phyloP scores from a whole-genome alignment of 257 asterid genomes.

The Perilla frutescens region DNA sequence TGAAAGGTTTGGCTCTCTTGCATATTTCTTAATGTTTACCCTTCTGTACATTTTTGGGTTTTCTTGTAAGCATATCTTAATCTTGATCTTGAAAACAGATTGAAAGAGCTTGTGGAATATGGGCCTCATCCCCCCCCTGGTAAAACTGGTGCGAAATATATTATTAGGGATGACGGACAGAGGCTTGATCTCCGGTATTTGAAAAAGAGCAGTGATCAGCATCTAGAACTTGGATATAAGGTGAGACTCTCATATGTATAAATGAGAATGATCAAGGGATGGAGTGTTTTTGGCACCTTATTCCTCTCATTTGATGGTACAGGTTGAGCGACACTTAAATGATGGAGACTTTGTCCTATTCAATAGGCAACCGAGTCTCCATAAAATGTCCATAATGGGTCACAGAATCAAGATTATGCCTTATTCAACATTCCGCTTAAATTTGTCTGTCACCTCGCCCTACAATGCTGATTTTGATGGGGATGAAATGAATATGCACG shows the following conservation, averaged over 20 bases:
- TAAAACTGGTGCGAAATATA: conserved; percentile 97
- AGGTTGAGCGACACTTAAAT: conserved; percentile 98
- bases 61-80: conserved; percentile 22
- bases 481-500: conserved; percentile 99
- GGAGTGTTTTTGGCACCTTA: conserved; percentile 31
- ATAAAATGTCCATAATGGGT: conserved; percentile 99
- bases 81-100: conserved; percentile 55
- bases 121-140: conserved; percentile 99
- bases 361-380: conserved; percentile 98
- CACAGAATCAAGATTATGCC: conserved; percentile 99
- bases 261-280: conserved; percentile 13
- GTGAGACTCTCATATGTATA: conserved; percentile 40
- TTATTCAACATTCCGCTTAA: conserved; percentile 94
- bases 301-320: conserved; percentile 39
- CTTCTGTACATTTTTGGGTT: conserved; percentile 25
- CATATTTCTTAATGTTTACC: conserved; percentile 16
- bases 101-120: conserved; percentile 96
- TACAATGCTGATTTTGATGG: conserved; percentile 99
- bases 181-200: conserved; percentile 98
- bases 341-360: conserved; percentile 98
- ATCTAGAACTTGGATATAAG: conserved; percentile 97
- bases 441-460: conserved; percentile 96
- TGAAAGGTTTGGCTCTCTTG: conserved; percentile 67
- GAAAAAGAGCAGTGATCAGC: conserved; percentile 97
- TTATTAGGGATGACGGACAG: conserved; percentile 98